phyloP scores from a whole-genome alignment of 2,329 filamentous ascomycete species.

The Botrytis cinerea region DNA sequence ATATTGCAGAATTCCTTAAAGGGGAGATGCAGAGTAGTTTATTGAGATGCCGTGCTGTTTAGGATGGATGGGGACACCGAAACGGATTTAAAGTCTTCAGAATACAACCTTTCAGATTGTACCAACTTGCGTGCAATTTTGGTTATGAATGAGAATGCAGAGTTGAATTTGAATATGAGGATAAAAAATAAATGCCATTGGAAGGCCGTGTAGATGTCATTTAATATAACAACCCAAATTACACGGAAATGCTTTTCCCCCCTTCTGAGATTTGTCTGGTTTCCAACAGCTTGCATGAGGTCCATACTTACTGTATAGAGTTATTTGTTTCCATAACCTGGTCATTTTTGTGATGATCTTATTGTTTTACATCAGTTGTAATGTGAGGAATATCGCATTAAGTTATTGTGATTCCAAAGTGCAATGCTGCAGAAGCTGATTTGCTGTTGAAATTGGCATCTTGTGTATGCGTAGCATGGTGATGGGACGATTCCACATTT shows the following conservation, averaged over 20 bases:
- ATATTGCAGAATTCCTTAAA: background rate
- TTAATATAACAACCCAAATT: background rate
- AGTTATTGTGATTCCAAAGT: slow-evolving; percentile 11
- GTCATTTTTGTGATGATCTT: background rate
- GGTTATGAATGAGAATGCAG: background rate
- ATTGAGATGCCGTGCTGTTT: background rate
- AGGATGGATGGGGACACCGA: background rate
- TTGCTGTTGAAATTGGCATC: background rate
- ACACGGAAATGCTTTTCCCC: background rate
- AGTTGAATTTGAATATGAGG: background rate
- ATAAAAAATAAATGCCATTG: background rate
- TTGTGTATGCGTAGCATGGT: background rate
- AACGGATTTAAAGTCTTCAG: background rate
- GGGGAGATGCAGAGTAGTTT: background rate
- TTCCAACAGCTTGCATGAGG: background rate
- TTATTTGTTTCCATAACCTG: background rate
- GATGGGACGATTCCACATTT: background rate
- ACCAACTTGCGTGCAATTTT: background rate
- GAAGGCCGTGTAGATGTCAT: background rate
- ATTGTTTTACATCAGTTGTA: too few species aligned
- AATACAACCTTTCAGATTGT: background rate
- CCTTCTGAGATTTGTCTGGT: background rate
- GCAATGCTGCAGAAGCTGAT: background rate
- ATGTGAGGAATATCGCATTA: background rate
- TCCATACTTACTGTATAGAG: background rate